Percentiles rank a stretch among this genome's conserved stretches.
Evolutionary conservation across 768 basidiomycete genomes (phyloP).

Genomic region (Antrodiella citrinella): DNA sequence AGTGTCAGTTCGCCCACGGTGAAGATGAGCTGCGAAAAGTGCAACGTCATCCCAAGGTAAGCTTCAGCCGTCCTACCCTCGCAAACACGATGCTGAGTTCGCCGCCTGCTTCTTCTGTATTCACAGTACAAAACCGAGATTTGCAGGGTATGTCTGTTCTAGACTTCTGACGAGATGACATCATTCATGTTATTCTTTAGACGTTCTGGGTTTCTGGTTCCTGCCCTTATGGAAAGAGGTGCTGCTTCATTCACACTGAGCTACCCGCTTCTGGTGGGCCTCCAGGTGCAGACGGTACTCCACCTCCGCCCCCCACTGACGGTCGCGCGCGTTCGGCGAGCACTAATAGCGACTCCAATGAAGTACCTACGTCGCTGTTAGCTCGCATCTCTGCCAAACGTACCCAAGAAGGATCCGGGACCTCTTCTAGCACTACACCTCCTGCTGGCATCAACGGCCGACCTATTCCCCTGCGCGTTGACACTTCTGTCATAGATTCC

Average conservation of each 20-base stretch:
- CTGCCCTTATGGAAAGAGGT: slow-evolving; percentile 86
- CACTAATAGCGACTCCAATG: slow-evolving; percentile 71
- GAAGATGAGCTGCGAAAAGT: slow-evolving; percentile 82
- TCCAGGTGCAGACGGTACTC: slow-evolving; percentile 38
- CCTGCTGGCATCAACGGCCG: slow-evolving; percentile 43
- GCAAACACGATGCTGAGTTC: neutral
- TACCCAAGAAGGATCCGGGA: slow-evolving; percentile 33
- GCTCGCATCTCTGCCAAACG: slow-evolving; percentile 70
- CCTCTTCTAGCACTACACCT: slow-evolving; percentile 33
- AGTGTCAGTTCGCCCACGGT: slow-evolving; percentile 92
- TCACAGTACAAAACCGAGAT: slow-evolving; percentile 84
- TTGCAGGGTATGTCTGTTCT: slow-evolving; percentile 58
- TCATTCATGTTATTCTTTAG: slow-evolving; percentile 26
- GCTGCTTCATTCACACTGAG: slow-evolving; percentile 92
- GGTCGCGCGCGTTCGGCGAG: slow-evolving; percentile 60
- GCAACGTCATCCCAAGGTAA: slow-evolving; percentile 82
- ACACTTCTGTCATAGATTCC: slow-evolving; percentile 51
- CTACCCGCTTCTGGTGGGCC: slow-evolving; percentile 57
- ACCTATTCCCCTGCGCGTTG: slow-evolving; percentile 64
- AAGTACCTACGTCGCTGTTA: slow-evolving; percentile 65
- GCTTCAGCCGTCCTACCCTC: neutral
- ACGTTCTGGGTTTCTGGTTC: slow-evolving; percentile 94
- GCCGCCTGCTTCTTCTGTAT: slow-evolving; percentile 14
- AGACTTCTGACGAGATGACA: neutral
- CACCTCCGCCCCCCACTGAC: slow-evolving; percentile 43